Evolutionary conservation across 371 early-diverging fungal genomes (phyloP).

Genomic region (Conidiobolus incongruus): DNA sequence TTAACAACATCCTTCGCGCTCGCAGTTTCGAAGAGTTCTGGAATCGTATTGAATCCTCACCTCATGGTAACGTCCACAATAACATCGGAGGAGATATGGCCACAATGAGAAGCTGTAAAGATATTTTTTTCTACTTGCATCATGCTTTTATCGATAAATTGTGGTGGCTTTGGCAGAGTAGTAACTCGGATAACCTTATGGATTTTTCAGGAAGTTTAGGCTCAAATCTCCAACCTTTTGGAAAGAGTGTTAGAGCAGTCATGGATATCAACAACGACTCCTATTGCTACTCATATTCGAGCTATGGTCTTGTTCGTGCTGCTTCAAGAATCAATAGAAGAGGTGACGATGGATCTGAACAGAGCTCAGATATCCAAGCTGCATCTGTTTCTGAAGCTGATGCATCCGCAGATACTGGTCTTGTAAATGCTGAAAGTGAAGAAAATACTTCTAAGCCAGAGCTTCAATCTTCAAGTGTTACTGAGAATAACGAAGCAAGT

Average conservation of each 20-base stretch:
- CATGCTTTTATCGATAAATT: slow-evolving; percentile 17
- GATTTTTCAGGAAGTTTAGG: background rate
- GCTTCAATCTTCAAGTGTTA: background rate
- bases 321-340: background rate
- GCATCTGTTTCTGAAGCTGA: background rate
- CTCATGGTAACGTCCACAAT: slow-evolving; percentile 18
- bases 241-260: background rate
- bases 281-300: background rate
- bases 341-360: background rate
- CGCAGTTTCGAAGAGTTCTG: slow-evolving; percentile 9
- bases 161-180: slow-evolving; percentile 1
- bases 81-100: slow-evolving; percentile 20
- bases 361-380: background rate
- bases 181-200: background rate
- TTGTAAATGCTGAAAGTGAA: too few relatives aligned
- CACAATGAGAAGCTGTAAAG: slow-evolving; percentile 13
- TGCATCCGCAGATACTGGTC: background rate
- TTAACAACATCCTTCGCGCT: slow-evolving; percentile 10
- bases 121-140: slow-evolving; percentile 29
- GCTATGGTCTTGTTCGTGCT: background rate
- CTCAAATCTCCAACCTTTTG: background rate
- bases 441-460: background rate
- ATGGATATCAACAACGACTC: background rate
- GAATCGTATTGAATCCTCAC: slow-evolving; percentile 14
- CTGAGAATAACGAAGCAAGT: too few relatives aligned